These are phyloP conservation scores for Gracilaria caudata DNA, from an alignment of 23 red algal species.

Conservation along the genomic window DNA sequence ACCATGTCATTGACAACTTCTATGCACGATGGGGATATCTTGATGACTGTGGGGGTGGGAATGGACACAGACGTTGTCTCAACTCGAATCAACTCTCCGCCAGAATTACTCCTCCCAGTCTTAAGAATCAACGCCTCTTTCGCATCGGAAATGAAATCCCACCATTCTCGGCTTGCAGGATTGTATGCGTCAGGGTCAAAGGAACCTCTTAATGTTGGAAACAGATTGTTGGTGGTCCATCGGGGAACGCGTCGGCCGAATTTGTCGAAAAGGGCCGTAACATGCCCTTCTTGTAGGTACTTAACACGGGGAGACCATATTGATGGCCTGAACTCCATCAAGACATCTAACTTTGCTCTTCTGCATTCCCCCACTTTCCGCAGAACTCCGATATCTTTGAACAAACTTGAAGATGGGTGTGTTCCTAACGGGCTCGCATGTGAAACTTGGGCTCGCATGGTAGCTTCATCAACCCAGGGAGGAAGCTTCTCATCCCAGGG, in stretches of 20 bases:
- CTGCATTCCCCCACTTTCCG: conserved; percentile 28
- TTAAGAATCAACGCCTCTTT: conserved; percentile 25
- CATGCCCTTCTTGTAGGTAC: conserved; percentile 35
- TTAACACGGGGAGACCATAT: conserved; percentile 38
- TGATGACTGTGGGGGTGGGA: not conserved
- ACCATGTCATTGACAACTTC: conserved; percentile 53
- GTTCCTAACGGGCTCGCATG: conserved; percentile 32
- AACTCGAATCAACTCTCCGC: not conserved
- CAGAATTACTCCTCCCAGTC: not conserved
- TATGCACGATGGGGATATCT: conserved; percentile 41
- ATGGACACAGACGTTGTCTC: conserved; percentile 37
- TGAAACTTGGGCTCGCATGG: conserved; percentile 51
- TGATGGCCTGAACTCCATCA: conserved; percentile 24
- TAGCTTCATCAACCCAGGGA: conserved; percentile 69
- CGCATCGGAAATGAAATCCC: conserved; percentile 10
- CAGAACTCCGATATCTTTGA: conserved; percentile 28
- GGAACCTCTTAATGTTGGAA: not conserved
- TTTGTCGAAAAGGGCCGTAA: conserved; percentile 15
- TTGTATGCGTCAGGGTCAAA: not conserved
- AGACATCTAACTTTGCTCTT: conserved; percentile 28
- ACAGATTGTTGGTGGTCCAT: not conserved
- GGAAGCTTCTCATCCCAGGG: conserved; percentile 50
- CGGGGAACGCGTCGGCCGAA: not conserved
- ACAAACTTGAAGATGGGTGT: conserved; percentile 16
- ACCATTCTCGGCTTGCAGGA: conserved; percentile 12